Base-by-base conservation (phyloP, 768 basidiomycete species). In the Phallus indusiatus region DNA sequence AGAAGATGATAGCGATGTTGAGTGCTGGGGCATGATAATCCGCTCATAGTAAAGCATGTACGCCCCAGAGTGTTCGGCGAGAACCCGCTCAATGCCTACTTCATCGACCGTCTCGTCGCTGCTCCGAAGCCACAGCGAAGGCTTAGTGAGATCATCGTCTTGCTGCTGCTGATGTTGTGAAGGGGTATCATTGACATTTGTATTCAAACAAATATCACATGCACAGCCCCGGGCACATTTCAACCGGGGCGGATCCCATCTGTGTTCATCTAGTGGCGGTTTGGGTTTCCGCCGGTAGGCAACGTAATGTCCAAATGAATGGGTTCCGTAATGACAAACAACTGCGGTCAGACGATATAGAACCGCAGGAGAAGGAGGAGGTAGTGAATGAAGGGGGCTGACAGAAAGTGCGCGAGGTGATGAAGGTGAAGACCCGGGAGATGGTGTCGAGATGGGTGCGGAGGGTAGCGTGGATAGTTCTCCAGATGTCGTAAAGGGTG, bases 21-120 rank as follows among this genome's bases (percentile, higher is more conserved):
- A n/a, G 12, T 24, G 47, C 55, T 59, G 37, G 63, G 62, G 61
- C 60, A 54, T 60, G 54, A 72, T 70, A 33, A 85, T 75, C 49
- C 84, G 80, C 75, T 99, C 95, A 66, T 98, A 99, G 67, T 91
- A 98, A 42, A 97, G 78, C 89, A 99, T 90, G 71, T 97, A 95
- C 17, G 76, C 79, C 62, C 82, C 89, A n/a, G 73, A 74, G 55
- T 85, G 87, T 77, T 88, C 88, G 67, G 77, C 73, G 55, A 90
- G 71, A 67, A 91, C 90, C 56, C 75, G 74, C 72, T 87, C 83
- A 55, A 93, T 78, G 24, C 86, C 86, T 37, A 84, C 83, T 65
- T 91, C 87, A 33, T 78, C 74, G 55, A 94, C 90, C 3, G 80
- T 73, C 64, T 90, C 87, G 72, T 99, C 95, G 67, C 88, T 91